Evolutionary conservation across 306 rosid genomes (phyloP).

Genomic region (Prinsepia uniflora): DNA sequence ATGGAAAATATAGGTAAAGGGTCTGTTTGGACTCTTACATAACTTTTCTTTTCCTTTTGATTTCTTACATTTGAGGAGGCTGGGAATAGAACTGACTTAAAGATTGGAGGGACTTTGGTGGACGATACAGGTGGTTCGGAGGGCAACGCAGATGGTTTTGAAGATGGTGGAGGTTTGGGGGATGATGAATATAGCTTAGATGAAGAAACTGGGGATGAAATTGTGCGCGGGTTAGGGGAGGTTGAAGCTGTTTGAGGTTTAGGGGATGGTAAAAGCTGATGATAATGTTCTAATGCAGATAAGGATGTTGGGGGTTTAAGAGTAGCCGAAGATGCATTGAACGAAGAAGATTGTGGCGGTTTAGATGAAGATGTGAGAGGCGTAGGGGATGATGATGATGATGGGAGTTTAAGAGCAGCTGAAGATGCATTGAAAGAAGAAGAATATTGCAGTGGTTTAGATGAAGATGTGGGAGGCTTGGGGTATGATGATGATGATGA

Average conservation of each 20-base stretch:
- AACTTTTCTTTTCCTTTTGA: neutral
- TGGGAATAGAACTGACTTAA: neutral
- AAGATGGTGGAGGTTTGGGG: neutral
- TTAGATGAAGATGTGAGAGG: too few relatives aligned
- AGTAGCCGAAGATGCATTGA: too few relatives aligned
- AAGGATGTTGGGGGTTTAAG: neutral
- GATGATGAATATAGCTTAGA: neutral
- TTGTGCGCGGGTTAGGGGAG: neutral
- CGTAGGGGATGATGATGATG: too few relatives aligned
- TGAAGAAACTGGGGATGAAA: neutral
- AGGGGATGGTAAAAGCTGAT: neutral
- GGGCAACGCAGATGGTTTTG: neutral
- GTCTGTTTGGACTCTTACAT: conserved; percentile 10
- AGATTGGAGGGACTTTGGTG: neutral
- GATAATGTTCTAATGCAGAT: too few relatives aligned
- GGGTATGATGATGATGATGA: too few relatives aligned
- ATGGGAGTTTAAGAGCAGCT: too few relatives aligned
- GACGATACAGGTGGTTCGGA: neutral
- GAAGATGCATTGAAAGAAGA: too few relatives aligned
- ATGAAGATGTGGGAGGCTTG: too few relatives aligned
- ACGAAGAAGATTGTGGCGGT: too few relatives aligned
- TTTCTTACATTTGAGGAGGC: neutral
- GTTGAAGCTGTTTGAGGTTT: neutral
- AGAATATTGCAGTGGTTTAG: too few relatives aligned
- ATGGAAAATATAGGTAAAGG: conserved; percentile 22